phyloP scores from a whole-genome alignment of 192 early-diverging fungal species.

The Allomyces macrogynus region DNA sequence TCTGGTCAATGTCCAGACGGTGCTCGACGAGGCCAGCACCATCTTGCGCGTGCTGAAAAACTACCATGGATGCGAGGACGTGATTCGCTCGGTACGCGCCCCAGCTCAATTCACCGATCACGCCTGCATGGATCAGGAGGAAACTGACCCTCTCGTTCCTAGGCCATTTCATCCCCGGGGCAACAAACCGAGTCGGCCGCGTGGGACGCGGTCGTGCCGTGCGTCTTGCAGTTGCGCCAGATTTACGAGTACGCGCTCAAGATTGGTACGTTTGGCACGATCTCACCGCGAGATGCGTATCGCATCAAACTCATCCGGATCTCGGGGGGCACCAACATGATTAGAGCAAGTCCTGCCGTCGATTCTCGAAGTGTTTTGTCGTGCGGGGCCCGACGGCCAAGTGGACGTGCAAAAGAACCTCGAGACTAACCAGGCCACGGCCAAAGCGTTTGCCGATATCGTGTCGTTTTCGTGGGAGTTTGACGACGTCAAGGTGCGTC shows the following conservation, averaged over 20 bases:
- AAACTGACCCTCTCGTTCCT: not conserved
- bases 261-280: slow-evolving; percentile 36
- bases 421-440: slow-evolving; percentile 57
- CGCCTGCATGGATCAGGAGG: too few relatives aligned
- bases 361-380: slow-evolving; percentile 44
- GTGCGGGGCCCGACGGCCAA: slow-evolving; percentile 28
- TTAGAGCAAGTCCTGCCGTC: slow-evolving; percentile 40
- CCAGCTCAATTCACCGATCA: too few relatives aligned
- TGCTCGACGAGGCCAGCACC: not conserved
- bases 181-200: slow-evolving; percentile 69
- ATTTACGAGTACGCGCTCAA: slow-evolving; percentile 62
- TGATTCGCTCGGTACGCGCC: not conserved
- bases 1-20: not conserved
- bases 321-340: not conserved
- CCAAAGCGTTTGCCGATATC: slow-evolving; percentile 59
- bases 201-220: slow-evolving; percentile 67
- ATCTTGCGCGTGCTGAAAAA: not conserved
- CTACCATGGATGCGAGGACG: not conserved
- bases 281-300: not conserved
- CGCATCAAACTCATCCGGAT: not conserved
- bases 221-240: slow-evolving; percentile 50
- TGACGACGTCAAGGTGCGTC: slow-evolving; percentile 69
- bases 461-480: slow-evolving; percentile 77
- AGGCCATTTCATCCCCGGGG: slow-evolving; percentile 69
- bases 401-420: slow-evolving; percentile 23